These are phyloP conservation scores for Citrus reticulata DNA, from an alignment of 345 rosid species.

Conservation along the genomic window DNA sequence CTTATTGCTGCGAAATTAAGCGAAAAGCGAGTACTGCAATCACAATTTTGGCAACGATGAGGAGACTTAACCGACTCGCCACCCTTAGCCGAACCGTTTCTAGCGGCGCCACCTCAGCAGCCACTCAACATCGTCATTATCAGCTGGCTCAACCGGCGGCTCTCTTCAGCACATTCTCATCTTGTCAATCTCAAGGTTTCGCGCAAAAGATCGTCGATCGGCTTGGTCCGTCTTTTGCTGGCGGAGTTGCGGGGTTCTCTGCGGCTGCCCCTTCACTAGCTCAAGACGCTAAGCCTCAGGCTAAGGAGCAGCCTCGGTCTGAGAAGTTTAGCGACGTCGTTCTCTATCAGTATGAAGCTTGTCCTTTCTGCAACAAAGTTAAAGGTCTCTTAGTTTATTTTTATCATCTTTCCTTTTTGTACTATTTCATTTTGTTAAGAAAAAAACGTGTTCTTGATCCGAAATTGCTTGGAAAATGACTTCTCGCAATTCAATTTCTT, in stretches of 20 bases:
- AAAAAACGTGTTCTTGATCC: neutral
- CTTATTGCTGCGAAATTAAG: neutral
- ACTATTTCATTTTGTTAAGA: neutral
- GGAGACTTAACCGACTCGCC: slow-evolving; percentile 46
- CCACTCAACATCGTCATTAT: slow-evolving; percentile 22
- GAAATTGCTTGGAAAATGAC: neutral
- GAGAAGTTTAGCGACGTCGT: slow-evolving; percentile 63
- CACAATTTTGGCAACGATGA: slow-evolving; percentile 31
- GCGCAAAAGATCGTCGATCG: slow-evolving; percentile 27
- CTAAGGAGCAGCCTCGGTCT: slow-evolving; percentile 48
- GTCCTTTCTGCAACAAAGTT: slow-evolving; percentile 96
- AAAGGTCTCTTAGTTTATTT: slow-evolving; percentile 42
- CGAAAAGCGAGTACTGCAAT: neutral
- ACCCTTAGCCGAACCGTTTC: slow-evolving; percentile 35
- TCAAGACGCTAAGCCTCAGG: slow-evolving; percentile 60
- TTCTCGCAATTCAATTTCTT: neutral
- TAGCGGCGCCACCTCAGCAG: slow-evolving; percentile 5
- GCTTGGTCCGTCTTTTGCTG: slow-evolving; percentile 30
- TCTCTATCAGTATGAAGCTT: slow-evolving; percentile 93
- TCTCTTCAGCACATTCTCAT: slow-evolving; percentile 23
- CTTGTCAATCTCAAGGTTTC: slow-evolving; percentile 15
- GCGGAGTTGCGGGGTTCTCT: slow-evolving; percentile 51
- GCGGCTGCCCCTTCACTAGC: slow-evolving; percentile 45
- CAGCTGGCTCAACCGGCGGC: slow-evolving; percentile 43
- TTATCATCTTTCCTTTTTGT: neutral